Conservation (phyloP, 495 filamentous ascomycete genomes). For the Penicillium cosmopolitanum region DNA sequence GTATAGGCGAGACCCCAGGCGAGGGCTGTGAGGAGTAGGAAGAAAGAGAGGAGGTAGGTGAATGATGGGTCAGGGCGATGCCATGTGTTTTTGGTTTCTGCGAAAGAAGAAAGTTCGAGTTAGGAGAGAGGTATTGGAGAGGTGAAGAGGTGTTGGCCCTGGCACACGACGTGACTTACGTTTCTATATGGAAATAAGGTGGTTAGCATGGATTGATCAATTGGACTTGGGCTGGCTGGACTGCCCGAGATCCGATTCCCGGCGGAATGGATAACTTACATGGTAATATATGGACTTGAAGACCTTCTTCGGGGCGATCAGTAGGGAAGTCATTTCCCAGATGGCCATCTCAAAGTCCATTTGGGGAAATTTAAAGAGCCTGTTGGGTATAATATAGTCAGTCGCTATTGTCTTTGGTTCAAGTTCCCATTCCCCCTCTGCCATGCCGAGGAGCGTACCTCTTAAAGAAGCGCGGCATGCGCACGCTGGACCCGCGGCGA, state of each 20-base stretch:
- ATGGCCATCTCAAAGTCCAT: constrained; percentile 78
- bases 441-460: constrained; percentile 29
- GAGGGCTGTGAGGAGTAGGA: constrained; percentile 71
- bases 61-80: constrained; percentile 77
- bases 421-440: not conserved
- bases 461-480: constrained; percentile 62
- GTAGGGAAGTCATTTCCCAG: constrained; percentile 77
- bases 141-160: not conserved
- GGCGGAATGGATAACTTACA: constrained; percentile 42
- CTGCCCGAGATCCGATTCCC: no score
- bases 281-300: constrained; percentile 79
- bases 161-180: constrained; percentile 43
- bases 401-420: not conserved
- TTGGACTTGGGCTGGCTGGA: not conserved
- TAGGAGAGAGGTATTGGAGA: constrained; percentile 4
- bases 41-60: constrained; percentile 76
- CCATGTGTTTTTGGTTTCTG: constrained; percentile 80
- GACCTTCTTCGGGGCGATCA: constrained; percentile 77
- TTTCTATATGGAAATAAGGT: constrained; percentile 49
- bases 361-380: constrained; percentile 68
- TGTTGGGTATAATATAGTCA: constrained; percentile 16
- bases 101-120: not conserved
- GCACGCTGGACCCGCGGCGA: constrained; percentile 53
- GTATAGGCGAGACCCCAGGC: constrained; percentile 76
- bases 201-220: constrained; percentile 17